phyloP scores from a whole-genome alignment of 192 early-diverging fungal genomes.

The Backusella morwellensis region DNA sequence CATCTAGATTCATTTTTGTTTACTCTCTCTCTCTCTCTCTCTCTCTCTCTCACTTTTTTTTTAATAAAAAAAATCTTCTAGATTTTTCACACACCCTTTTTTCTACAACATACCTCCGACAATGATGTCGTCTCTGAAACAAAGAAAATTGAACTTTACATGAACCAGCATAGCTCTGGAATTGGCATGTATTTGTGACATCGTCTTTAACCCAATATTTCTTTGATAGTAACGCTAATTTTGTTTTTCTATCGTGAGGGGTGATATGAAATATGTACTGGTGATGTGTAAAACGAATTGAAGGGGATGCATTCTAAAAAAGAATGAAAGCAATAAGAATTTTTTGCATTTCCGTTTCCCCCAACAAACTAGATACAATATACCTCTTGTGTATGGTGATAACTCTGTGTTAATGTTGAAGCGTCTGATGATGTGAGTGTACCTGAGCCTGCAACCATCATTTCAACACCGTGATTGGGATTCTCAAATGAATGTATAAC shows the following conservation, averaged over 20 bases:
- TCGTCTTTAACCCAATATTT: slow-evolving; percentile 23
- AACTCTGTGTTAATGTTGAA: background rate
- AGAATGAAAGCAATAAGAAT: background rate
- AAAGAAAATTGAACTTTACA: slow-evolving; percentile 24
- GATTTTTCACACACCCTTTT: background rate
- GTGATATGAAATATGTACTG: slow-evolving; percentile 23
- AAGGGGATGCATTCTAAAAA: background rate
- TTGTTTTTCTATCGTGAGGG: slow-evolving; percentile 8
- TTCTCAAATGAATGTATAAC: slow-evolving; percentile 23
- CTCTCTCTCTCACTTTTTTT: background rate
- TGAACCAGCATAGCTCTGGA: background rate
- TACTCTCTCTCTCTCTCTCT: background rate
- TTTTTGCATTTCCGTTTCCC: background rate
- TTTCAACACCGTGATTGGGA: slow-evolving; percentile 14
- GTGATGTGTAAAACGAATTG: background rate
- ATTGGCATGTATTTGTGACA: slow-evolving; percentile 21
- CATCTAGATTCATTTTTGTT: background rate
- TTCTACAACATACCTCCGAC: slow-evolving; percentile 19
- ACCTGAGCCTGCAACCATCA: slow-evolving; percentile 26
- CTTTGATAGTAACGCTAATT: slow-evolving; percentile 19
- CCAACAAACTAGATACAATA: background rate
- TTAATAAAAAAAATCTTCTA: background rate
- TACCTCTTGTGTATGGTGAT: slow-evolving; percentile 13
- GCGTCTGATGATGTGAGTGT: background rate
- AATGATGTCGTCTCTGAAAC: slow-evolving; percentile 30